Evolutionary conservation across 2,329 filamentous ascomycete species (phyloP), one percentile per base, ranked within the genome.

Genomic region (Periglandula ipomoeae): DNA sequence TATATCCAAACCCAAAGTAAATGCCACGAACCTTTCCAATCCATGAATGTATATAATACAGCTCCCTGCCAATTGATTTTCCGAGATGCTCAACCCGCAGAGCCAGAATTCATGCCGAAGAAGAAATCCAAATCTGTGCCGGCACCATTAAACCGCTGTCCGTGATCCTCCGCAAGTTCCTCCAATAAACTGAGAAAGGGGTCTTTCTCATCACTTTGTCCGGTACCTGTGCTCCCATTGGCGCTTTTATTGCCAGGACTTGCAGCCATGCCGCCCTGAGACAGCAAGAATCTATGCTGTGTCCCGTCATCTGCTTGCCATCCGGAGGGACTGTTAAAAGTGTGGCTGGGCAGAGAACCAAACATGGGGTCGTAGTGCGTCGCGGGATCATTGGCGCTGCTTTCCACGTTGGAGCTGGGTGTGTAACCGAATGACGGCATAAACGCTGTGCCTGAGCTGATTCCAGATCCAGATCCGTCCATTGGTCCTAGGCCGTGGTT

Each of bases 51-150:
- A 32, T 32, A 32, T 32, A 32, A 32, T 32, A 5, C 27, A 11
- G 27, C 27, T 32, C 15, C 4, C 27, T 32, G 9, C 9, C 27
- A 3, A 11, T 13, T 32, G 27, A 9, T 11, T 32, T 11, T 32
- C 3, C 27, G 9, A 32, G 27, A 32, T 11, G 10, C 15, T 32
- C 27, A 11, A 32, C 15, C 27, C 15, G 15, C 27, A 9, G 27
- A 32, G 27, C 27, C 27, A 32, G 27, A 8, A 8, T 32, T 32
- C 7, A 32, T 37, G 22, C 42, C 26, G 24, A 90, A 67, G 59
- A 90, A 90, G 66, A 88, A 90, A 62, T 91, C 87, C 58, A 93
- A 68, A 60, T 91, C 87, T 55, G 77, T 84, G 11, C 84, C 84
- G 9, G 82, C 78, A 0, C 83, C 85, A 38, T 74, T 73, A 47